Evolutionary conservation across 176 grass and related monocot genomes (phyloP).

Genomic region (Areca catechu): DNA sequence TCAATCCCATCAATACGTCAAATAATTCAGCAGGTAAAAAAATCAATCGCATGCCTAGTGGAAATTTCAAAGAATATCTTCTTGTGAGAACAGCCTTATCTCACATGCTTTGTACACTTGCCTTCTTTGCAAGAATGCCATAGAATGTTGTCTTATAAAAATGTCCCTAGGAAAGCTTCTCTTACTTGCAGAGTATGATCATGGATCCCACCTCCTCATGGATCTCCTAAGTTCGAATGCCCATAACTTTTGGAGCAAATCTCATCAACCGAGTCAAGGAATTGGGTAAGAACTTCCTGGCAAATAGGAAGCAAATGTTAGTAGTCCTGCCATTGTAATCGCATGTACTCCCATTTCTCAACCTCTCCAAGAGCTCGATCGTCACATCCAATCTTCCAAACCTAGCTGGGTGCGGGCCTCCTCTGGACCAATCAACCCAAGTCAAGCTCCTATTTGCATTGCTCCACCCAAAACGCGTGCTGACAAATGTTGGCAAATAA

Average conservation of each 20-base stretch:
- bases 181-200: too few species aligned
- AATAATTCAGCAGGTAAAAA: too few species aligned
- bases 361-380: constrained; percentile 36
- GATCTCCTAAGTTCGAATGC: constrained; percentile 14
- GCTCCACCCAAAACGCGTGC: not conserved
- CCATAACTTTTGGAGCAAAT: constrained; percentile 62
- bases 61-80: too few species aligned
- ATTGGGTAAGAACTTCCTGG: constrained; percentile 59
- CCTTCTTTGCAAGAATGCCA: too few species aligned
- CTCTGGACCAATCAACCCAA: constrained; percentile 71
- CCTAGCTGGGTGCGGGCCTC: constrained; percentile 43
- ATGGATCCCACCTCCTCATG: too few species aligned
- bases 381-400: constrained; percentile 50
- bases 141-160: too few species aligned
- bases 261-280: constrained; percentile 50
- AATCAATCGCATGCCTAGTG: too few species aligned
- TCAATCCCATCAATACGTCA: too few species aligned
- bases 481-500: constrained; percentile 49
- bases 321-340: constrained; percentile 41
- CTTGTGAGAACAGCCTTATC: too few species aligned
- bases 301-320: constrained; percentile 56
- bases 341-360: constrained; percentile 35
- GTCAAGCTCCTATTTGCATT: constrained; percentile 31
- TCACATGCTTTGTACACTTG: too few species aligned
- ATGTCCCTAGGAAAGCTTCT: too few species aligned